Evolutionary conservation across 1,139 yeast species (phyloP), one percentile per base, ranked within the genome.

Genomic region (Eremothecium cymbalariae): DNA sequence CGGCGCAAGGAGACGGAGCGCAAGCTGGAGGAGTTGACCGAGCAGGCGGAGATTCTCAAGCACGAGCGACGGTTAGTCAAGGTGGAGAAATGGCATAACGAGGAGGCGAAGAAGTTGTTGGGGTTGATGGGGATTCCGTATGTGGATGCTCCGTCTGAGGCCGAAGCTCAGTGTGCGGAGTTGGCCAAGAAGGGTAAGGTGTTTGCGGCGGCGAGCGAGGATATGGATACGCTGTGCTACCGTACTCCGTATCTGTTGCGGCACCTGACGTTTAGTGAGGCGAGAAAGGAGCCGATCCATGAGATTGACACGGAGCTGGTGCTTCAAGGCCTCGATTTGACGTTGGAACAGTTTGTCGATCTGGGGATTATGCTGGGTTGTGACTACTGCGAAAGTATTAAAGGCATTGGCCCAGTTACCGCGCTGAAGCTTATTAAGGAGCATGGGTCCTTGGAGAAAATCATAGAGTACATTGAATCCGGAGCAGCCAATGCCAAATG

Each of bases 111-210:
- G 56, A 67, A 71, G 44, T 63, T 90, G 40, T 65, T 90, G 38
- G 72, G 67, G 37, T 64, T 88, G 28, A 90, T 90, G 99, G 99
- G 99, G 2, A 81, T 90, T 28, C 99, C 99, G 1, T 84, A 66
- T 50, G 81, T 90, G 6, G 75, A 77, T 38, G 97, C 98, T 0
- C 98, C 99, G 1, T 81, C 95, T 57, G 99, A 90, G 60, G 99
- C 99, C 0, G 99, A 90, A 57, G 95, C 98, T 0, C 97, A 90
- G 53, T 90, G 98, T 65, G 98, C 98, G 0, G 94, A 77, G 45
- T 63, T 90, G 38, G 96, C 97, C 2, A 73, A 76, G 41, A 74
- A 76, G 11, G 96, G 94, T 4, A 80, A 79, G 53, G 97, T 90
- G 0, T 90, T 77, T 56, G 98, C 95, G 8, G 95, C 98, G 2